Base-by-base conservation (phyloP, 257 asterid genomes). In the Anisodus tanguticus region DNA sequence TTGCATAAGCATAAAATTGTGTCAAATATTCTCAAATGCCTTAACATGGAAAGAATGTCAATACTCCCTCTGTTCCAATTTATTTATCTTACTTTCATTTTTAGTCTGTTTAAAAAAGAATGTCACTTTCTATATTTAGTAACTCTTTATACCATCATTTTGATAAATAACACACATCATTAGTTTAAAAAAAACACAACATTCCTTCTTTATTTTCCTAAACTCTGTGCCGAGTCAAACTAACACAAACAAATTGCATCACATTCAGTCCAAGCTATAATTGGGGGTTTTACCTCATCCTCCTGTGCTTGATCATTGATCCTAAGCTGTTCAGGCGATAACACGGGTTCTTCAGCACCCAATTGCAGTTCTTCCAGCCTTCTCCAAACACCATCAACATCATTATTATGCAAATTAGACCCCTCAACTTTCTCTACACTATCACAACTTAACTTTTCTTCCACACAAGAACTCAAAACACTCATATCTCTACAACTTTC, bases 291-390 rank as follows among this genome's bases (percentile, higher is more conserved):
- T 88, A 95, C 97, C 98, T 94, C 99, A 83, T 95, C 98, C 86
- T 91, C 94, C 78, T 94, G 98, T 45, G 89, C 90, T 88, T 94
- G 98, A 83, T 87, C 88, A 89, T 93, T 94, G 86, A 87, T 79
- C 67, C 84, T 89, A 55, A 91, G 84, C 87, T 84, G 86, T 83
- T 92, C 97, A 80, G 88, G 92, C 3, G 97, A 86, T 82, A 93
- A 79, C 81, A 86, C 90, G 0, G 84, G 88, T 83, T 92, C 94
- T 55, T 89, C 86, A 80, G 37, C 87, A 9, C 91, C 68, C 84
- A 91, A 60, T 62, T 88, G 87, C 69, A 94, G 83, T 89, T 92
- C 92, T 80, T 88, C 83, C 35, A 94, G 85, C 84, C 92, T 92
- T 82, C 76, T 90, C 69, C 88, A 76, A 57, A 84, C 80, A 66